A percentile compares a stretch with the other conserved stretches of the same genome.
Conservation (phyloP, 1,284 basidiomycete species). For the Tetrapyrgos nigripes region DNA sequence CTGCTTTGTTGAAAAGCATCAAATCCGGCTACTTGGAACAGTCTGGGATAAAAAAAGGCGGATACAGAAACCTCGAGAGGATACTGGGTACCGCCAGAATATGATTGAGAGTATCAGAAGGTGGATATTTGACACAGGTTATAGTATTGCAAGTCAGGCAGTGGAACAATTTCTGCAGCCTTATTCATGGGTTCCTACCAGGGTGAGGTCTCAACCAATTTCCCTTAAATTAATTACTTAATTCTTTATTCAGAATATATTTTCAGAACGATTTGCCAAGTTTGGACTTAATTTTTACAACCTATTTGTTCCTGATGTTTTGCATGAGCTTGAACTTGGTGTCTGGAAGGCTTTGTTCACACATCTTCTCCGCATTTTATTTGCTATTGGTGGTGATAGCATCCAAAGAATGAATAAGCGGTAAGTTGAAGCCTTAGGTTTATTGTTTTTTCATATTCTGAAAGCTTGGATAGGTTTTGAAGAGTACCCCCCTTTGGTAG, state of each 20-base stretch:
- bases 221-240: background rate
- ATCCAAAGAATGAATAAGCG: constrained; percentile 15
- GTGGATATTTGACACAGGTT: constrained; percentile 2
- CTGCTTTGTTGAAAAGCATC: constrained; percentile 17
- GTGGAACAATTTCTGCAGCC: constrained; percentile 3
- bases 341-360: constrained; percentile 28
- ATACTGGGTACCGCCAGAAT: background rate
- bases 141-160: background rate
- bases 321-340: constrained; percentile 25
- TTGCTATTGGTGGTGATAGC: constrained; percentile 7
- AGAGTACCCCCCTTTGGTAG: constrained; percentile 22
- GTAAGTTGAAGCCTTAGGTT: background rate
- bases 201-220: background rate
- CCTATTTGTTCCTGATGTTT: constrained; percentile 24
- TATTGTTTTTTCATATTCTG: constrained; percentile 4
- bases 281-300: constrained; percentile 10
- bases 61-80: background rate
- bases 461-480: constrained; percentile 3
- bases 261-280: background rate
- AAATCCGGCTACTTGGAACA: constrained; percentile 12
- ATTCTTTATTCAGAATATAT: constrained; percentile 9
- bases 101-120: background rate
- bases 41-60: background rate
- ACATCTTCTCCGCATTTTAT: constrained; percentile 29
- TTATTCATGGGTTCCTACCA: constrained; percentile 2